Evolutionary conservation across 495 filamentous ascomycete genomes (phyloP).

Genomic region (Penicillium antarcticum): DNA sequence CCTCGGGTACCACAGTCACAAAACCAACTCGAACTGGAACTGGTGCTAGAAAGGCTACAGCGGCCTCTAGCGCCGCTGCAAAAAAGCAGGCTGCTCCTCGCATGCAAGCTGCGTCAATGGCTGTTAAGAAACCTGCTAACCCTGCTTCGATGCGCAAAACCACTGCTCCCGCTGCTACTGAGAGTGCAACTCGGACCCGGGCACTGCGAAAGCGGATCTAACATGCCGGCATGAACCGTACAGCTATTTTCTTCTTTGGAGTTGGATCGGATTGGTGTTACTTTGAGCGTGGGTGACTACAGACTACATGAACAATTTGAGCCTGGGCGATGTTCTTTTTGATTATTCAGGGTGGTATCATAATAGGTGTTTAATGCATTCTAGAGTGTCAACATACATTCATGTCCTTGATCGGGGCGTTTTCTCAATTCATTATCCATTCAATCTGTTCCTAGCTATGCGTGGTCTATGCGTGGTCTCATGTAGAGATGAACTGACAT

Average conservation of each 20-base stretch:
- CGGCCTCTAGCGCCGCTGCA: constrained; percentile 42
- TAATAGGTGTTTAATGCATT: constrained; percentile 2
- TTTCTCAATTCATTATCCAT: not conserved
- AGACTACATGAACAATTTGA: constrained; percentile 4
- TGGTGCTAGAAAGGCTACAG: constrained; percentile 44
- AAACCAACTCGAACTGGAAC: constrained; percentile 49
- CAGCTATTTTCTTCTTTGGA: not conserved
- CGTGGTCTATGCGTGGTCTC: no score
- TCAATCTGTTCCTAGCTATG: no score
- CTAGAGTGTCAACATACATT: not conserved
- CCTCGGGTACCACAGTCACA: constrained; percentile 57
- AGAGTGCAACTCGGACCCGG: constrained; percentile 35
- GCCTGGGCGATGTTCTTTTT: not conserved
- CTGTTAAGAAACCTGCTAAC: constrained; percentile 34
- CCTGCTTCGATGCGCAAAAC: constrained; percentile 33
- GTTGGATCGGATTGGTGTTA: not conserved
- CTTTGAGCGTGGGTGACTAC: constrained; percentile 5
- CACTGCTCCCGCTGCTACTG: constrained; percentile 29
- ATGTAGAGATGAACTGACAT: no score
- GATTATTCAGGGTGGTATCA: not conserved
- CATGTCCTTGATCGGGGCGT: not conserved
- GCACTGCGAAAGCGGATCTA: constrained; percentile 48
- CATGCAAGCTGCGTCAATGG: constrained; percentile 30
- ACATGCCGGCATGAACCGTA: not conserved
- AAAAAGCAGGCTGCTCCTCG: constrained; percentile 43